Evolutionary conservation across 768 basidiomycete genomes (phyloP), one percentile per base, ranked within the genome.

Genomic region (Auriculariales sp.): DNA sequence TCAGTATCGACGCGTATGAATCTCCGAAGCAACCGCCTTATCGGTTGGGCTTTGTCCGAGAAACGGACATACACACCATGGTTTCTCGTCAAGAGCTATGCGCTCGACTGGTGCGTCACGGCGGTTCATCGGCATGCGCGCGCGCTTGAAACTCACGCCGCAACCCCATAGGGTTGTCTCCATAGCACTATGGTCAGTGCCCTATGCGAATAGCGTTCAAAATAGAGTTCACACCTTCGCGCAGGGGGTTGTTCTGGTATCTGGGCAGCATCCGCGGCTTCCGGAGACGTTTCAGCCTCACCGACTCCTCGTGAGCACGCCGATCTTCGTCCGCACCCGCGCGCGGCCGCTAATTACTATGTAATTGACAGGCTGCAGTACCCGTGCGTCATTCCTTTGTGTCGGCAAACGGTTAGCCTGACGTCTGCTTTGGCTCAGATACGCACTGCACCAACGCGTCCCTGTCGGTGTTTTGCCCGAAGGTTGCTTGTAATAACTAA

Each of bases 201-300:
- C 27, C 3, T 7, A 31, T 19, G 12, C 11, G 4, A 30, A n/a
- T 36, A 3, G 17, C 9, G 30, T 22, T 14, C 7, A 4, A 30
- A 5, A 11, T 9, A 15, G 14, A 5, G 15, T 29, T 27, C 48
- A 29, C 22, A 53, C 29, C 32, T 46, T 17, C 22, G 14, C 19
- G 3, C 59, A 85, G 87, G 25, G 75, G 63, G 2, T 47, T 72
- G 1, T 84, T 86, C 63, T 77, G 78, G 59, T 70, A 73, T 10
- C 64, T 89, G 15, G 70, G 86, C 57, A 62, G 65, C n/a, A 66
- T 89, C 9, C 67, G 78, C 47, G 85, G 86, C 5, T 92, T 79
- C 65, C 71, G 79, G 61, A 68, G 91, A 52, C 71, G 74, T 33
- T 94, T 94, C 63, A 89, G 86, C 1, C 65, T 91, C 22, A 64